phyloP scores from a whole-genome alignment of 164 flowering plant species.

The Kingdonia uniflora region DNA sequence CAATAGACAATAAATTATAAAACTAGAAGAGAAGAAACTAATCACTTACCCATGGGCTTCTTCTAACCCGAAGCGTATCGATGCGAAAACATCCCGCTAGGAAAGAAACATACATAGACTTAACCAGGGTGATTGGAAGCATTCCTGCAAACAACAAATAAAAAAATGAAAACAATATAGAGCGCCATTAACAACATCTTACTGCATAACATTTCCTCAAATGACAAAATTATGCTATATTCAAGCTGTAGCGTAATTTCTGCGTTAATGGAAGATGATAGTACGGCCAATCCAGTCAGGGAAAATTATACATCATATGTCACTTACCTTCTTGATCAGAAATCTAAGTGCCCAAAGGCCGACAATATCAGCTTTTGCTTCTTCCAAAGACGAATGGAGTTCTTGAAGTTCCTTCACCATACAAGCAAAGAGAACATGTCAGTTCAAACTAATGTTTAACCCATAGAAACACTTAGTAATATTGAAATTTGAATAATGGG shows the following conservation, averaged over 20 bases:
- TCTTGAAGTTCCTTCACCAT: conserved; percentile 79
- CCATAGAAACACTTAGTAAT: not conserved
- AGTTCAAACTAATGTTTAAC: not conserved
- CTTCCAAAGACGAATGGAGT: conserved; percentile 88
- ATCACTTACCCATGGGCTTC: conserved; percentile 90
- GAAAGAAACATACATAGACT: conserved; percentile 89
- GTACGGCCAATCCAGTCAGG: too few relatives aligned
- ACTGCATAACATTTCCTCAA: too few relatives aligned
- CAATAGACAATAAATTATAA: not conserved
- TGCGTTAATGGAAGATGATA: too few relatives aligned
- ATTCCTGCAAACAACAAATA: conserved; percentile 43
- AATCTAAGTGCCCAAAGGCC: conserved; percentile 94
- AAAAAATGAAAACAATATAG: too few relatives aligned
- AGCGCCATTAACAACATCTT: too few relatives aligned
- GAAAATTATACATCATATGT: not conserved
- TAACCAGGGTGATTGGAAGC: conserved; percentile 42
- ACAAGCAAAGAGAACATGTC: conserved; percentile 7
- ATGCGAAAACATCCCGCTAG: conserved; percentile 94
- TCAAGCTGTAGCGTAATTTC: too few relatives aligned
- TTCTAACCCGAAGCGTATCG: conserved; percentile 87
- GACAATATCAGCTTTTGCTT: conserved; percentile 97
- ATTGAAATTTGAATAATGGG: too few relatives aligned
- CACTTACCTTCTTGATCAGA: conserved; percentile 54
- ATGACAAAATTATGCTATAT: too few relatives aligned
- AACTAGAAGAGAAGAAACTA: conserved; percentile 2